Evolutionary conservation across 2,329 filamentous ascomycete genomes (phyloP).

Genomic region (Pyricularia pennisetigena): DNA sequence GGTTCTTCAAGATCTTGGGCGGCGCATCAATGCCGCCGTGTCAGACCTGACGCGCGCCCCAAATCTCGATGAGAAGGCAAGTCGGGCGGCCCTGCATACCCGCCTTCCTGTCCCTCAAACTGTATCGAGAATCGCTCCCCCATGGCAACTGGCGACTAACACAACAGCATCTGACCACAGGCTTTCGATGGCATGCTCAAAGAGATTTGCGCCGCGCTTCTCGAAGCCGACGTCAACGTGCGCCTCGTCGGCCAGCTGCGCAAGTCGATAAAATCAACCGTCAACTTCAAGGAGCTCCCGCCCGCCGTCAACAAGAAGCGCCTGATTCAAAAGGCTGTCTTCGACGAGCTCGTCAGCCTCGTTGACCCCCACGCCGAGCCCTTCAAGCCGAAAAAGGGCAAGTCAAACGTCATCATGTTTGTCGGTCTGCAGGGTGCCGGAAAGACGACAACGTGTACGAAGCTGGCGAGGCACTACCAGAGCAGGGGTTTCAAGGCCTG

Average conservation of each 20-base stretch:
- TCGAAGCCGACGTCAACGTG: conserved; percentile 96
- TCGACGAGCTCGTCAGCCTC: conserved; percentile 89
- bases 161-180: conserved; percentile 30
- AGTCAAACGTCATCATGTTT: conserved; percentile 97
- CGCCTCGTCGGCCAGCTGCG: conserved; percentile 83
- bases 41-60: conserved; percentile 83
- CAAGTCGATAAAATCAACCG: conserved; percentile 80
- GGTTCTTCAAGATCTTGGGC: conserved; percentile 98
- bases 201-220: conserved; percentile 89
- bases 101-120: conserved; percentile 15
- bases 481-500: conserved; percentile 87
- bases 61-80: conserved; percentile 91
- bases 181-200: conserved; percentile 98
- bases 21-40: conserved; percentile 96
- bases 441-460: conserved; percentile 97
- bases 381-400: conserved; percentile 95
- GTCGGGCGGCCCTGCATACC: conserved; percentile 7
- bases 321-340: conserved; percentile 94
- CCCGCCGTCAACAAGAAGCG: conserved; percentile 96
- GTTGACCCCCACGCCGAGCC: conserved; percentile 93
- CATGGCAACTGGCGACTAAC: background rate
- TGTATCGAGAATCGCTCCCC: conserved; percentile 14
- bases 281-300: conserved; percentile 92
- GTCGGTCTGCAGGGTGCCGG: conserved; percentile 95
- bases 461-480: conserved; percentile 90